phyloP scores from a whole-genome alignment of 1,284 basidiomycete genomes.

The Macrocystidia cucumis region DNA sequence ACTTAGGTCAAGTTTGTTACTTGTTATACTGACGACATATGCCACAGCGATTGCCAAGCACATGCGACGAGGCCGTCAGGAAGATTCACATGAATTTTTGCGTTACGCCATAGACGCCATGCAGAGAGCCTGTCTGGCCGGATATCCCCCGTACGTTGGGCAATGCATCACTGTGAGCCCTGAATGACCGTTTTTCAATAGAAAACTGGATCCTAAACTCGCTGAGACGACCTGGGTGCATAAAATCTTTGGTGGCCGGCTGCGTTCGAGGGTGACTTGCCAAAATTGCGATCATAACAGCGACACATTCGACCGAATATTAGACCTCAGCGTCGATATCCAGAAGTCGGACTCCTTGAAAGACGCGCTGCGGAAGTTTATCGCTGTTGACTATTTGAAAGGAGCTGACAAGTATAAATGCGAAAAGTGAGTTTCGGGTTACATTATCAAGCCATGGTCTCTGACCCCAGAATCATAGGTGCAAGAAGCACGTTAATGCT shows the following conservation, averaged over 20 bases:
- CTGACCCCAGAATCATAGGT: slow-evolving; percentile 37
- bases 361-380: slow-evolving; percentile 80
- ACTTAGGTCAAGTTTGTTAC: slow-evolving; percentile 21
- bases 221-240: slow-evolving; percentile 94
- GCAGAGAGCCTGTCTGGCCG: slow-evolving; percentile 79
- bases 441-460: slow-evolving; percentile 1
- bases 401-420: slow-evolving; percentile 98
- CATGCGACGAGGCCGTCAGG: slow-evolving; percentile 87
- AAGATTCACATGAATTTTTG: slow-evolving; percentile 98
- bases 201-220: slow-evolving; percentile 73
- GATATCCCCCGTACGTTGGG: slow-evolving; percentile 56
- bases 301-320: slow-evolving; percentile 94
- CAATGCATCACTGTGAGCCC: slow-evolving; percentile 3
- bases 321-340: slow-evolving; percentile 91
- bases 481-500: slow-evolving; percentile 83
- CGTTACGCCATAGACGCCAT: slow-evolving; percentile 91
- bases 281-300: slow-evolving; percentile 78
- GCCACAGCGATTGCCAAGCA: slow-evolving; percentile 82
- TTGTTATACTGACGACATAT: background rate
- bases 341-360: slow-evolving; percentile 54
- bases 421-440: slow-evolving; percentile 71
- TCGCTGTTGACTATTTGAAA: slow-evolving; percentile 75
- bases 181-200: slow-evolving; percentile 21
- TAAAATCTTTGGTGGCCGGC: slow-evolving; percentile 86
- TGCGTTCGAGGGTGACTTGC: slow-evolving; percentile 94